Evolutionary conservation across 768 basidiomycete species (phyloP), one percentile per base, ranked within the genome.

Genomic region (Cubamyces lactineus): DNA sequence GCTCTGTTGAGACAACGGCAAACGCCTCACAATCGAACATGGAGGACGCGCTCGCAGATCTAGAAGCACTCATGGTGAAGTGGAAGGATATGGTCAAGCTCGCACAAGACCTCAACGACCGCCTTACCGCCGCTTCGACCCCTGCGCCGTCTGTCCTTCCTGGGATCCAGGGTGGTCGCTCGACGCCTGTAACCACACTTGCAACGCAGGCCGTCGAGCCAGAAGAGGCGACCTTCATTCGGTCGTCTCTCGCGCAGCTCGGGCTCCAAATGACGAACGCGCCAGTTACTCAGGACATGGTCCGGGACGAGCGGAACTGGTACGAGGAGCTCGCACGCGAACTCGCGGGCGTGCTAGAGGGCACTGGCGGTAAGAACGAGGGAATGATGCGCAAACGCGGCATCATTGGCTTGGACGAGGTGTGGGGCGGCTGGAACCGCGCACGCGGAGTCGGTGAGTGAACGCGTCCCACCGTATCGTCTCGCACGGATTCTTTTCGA

Each of bases 381-480:
- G 89, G 92, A 1, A 80, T 96, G 69, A 92, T 96, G 91, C 80
- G 81, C 58, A 79, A 82, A 2, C 83, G 92, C 28, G 94, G 92
- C 1, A 83, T 96, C 38, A 82, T 97, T 41, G 92, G 89, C 0
- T 75, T 97, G 26, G 95, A 98, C 70, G 95, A 96, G 74, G 91
- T 91, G 0, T 98, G 95, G 95, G 92, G 92, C 26, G 86, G 90
- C 1, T 97, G 95, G 95, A 96, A 96, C 71, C 86, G 95, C 60
- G 94, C 93, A 6, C 78, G 95, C 66, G 95, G 95, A 51, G 89
- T 96, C 56, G 89, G 94, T 93, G 73, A 72, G 88, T 71, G 21
- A 9, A 16, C 53, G 43, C 53, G 26, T 55, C 28, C 53, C 41
- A 43, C 42, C 28, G 24, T 34, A 34, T 34, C 34, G 34, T 34